Base-by-base conservation (phyloP, 139 green algal species). In the Asterochloris sp. region DNA sequence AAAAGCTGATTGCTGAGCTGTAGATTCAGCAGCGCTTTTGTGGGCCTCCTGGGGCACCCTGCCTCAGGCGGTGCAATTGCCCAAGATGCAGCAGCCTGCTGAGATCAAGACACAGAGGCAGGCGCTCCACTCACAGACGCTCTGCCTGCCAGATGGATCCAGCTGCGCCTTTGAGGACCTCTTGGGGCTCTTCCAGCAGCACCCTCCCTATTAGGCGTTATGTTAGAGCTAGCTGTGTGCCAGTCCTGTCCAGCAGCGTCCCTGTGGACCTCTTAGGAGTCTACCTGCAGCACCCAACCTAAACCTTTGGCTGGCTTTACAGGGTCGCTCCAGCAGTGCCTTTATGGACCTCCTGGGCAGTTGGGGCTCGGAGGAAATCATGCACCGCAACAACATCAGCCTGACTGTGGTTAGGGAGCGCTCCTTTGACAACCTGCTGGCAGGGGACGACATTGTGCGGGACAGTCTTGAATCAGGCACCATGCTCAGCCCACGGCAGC, bases 301-400 rank as follows among this genome's bases (percentile, higher is more conserved):
- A 54, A 54, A 15, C 28, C 0, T 14, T 28, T 16, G 14, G 10
- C 11, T 74, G 14, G 0, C 47, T 6, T 19, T 66, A 83, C 79
- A 89, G 84, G 90, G 91, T 17, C 80, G 88, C 83, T 82, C 78
- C 17, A 91, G 84, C 67, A 83, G 79, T 66, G 78, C 86, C 29
- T 87, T 90, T 27, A 38, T 75, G 24, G 82, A 85, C 11, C 62
- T 69, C 60, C 85, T 96, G 64, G 91, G 90, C 14, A 93, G 90
- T 74, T 24, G 78, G 2, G 90, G 86, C 19, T 78, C 80, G 19
- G 89, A 90, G 28, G 92, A 96, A 80, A 78, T 96, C 14, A 82
- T 92, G 21, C 88, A 94, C 88, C 84, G 93, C n/a, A 69, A 79
- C 77, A 86, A 83, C 69, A 80, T 86, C 28, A 77, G 77, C 77